Conservation (phyloP, 768 basidiomycete species). For the Nidularia pulvinata region DNA sequence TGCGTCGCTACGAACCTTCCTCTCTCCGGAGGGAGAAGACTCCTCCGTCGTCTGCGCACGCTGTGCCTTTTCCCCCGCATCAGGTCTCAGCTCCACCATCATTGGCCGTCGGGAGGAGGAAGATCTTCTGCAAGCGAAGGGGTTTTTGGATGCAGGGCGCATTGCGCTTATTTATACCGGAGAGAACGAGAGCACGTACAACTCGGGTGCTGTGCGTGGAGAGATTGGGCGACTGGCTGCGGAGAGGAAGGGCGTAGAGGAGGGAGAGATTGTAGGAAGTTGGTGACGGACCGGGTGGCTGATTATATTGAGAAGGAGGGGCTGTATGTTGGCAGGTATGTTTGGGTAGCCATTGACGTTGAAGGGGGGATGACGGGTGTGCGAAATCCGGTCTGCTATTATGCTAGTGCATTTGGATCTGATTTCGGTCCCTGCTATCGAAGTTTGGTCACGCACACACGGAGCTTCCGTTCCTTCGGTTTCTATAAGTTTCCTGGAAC, state of each 20-base stretch:
- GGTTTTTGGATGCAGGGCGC: conserved; percentile 49
- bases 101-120: conserved; percentile 2
- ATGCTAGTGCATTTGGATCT: no score
- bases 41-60: conserved; percentile 56
- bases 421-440: no score
- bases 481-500: no score
- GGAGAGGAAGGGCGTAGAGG: conserved; percentile 6
- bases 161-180: conserved; percentile 66
- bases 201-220: conserved; percentile 69
- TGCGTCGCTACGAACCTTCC: conserved; percentile 52
- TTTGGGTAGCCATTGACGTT: no score
- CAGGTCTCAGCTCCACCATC: background rate
- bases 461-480: no score
- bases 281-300: conserved; percentile 45
- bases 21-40: conserved; percentile 43
- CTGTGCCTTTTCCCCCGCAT: background rate
- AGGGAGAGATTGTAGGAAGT: conserved; percentile 37
- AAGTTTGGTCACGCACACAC: no score
- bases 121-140: conserved; percentile 30
- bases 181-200: conserved; percentile 52
- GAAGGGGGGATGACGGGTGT: no score
- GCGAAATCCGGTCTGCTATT: no score
- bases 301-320: conserved; percentile 48
- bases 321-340: no score
- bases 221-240: conserved; percentile 25